Conservation (phyloP, 2,329 filamentous ascomycete species). For the Fusarium odoratissimum region DNA sequence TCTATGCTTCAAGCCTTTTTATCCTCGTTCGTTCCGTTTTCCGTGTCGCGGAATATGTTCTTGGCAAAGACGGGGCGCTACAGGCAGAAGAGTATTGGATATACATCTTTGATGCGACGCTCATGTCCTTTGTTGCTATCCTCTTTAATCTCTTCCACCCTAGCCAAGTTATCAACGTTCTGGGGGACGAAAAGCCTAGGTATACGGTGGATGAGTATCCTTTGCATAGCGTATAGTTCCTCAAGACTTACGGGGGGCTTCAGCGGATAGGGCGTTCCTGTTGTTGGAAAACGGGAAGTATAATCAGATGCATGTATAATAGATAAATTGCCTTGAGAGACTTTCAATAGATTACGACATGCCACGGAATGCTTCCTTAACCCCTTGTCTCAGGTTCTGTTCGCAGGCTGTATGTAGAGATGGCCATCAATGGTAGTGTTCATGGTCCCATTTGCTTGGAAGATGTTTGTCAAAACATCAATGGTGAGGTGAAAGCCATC, state of each 20-base stretch:
- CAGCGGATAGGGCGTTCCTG: background rate
- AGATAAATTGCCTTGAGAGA: background rate
- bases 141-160: slow-evolving; percentile 42
- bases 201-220: background rate
- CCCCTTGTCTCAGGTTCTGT: background rate
- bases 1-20: slow-evolving; percentile 44
- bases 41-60: slow-evolving; percentile 55
- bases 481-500: slow-evolving; percentile 8
- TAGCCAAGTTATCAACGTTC: slow-evolving; percentile 31
- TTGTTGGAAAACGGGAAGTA: rapidly evolving
- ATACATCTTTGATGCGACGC: slow-evolving; percentile 52
- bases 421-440: slow-evolving; percentile 5
- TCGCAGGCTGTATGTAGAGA: background rate
- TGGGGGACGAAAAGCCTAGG: slow-evolving; percentile 9
- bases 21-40: slow-evolving; percentile 57
- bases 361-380: background rate
- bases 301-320: background rate
- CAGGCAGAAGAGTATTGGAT: slow-evolving; percentile 50
- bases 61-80: slow-evolving; percentile 49
- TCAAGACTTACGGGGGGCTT: background rate
- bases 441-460: slow-evolving; percentile 22
- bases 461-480: slow-evolving; percentile 18
- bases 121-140: slow-evolving; percentile 47
- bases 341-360: background rate
- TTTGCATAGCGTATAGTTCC: background rate